A percentile compares a stretch with the other conserved stretches of the same genome.
phyloP scores from a whole-genome alignment of 2,329 filamentous ascomycete species.

The Orbilia blumenaviensis region DNA sequence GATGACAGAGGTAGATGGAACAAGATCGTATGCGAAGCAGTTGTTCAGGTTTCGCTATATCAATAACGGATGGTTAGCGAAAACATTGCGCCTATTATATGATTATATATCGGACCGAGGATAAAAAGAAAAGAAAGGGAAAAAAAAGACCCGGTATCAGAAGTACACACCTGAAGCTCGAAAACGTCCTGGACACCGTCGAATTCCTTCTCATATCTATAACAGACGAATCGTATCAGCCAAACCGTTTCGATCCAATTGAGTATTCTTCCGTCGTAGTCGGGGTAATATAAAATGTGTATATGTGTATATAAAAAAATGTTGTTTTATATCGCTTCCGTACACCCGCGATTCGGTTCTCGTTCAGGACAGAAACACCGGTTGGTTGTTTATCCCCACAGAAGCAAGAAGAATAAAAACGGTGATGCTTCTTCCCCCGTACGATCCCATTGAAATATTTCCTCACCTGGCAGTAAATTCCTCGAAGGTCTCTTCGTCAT shows the following conservation, averaged over 20 bases:
- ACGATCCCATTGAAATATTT: constrained; percentile 53
- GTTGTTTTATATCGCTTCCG: not conserved
- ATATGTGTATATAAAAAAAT: not conserved
- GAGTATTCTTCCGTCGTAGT: not conserved
- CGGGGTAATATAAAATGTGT: not conserved
- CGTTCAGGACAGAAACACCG: too few relatives aligned
- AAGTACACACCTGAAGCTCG: constrained; percentile 87
- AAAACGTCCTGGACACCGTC: constrained; percentile 97
- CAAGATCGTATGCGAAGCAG: constrained; percentile 99
- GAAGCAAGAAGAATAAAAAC: not conserved
- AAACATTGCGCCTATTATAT: constrained; percentile 41
- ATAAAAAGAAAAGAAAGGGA: constrained; percentile 55
- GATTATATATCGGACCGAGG: too few relatives aligned
- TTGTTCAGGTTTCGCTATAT: constrained; percentile 95
- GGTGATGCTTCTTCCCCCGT: not conserved
- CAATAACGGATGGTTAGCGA: constrained; percentile 47
- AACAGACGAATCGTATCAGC: constrained; percentile 12
- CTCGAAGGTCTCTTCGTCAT: constrained; percentile 97
- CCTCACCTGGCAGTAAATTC: constrained; percentile 96
- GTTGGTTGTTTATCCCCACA: too few relatives aligned
- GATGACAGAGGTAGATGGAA: constrained; percentile 90
- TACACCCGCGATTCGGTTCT: constrained; percentile 3
- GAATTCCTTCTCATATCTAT: constrained; percentile 99
- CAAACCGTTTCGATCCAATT: not conserved
- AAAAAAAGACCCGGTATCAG: constrained; percentile 1